phyloP scores from a whole-genome alignment of 805 yeast species.

The Ogataea ramenticola region DNA sequence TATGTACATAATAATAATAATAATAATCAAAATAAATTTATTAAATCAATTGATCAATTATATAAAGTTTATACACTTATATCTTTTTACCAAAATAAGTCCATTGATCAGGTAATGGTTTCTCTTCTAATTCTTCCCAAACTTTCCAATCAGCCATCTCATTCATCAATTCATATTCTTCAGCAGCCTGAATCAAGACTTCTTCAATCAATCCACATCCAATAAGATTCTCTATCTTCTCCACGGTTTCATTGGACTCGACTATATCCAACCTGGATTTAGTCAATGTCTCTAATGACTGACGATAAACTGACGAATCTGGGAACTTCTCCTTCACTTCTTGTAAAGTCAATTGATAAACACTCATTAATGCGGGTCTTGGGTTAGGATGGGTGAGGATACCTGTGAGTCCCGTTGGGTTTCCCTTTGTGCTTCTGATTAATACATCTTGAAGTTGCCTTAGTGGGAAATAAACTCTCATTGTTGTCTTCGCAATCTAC shows the following conservation, averaged over 20 bases:
- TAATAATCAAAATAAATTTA: too few relatives aligned
- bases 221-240: constrained; percentile 62
- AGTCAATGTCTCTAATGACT: constrained; percentile 66
- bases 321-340: constrained; percentile 60
- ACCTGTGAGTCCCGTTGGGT: constrained; percentile 80
- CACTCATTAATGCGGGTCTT: constrained; percentile 63
- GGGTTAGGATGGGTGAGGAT: constrained; percentile 77
- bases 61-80: too few relatives aligned
- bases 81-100: constrained; percentile 64
- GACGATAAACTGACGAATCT: constrained; percentile 63
- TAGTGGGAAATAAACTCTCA: constrained; percentile 28
- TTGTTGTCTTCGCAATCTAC: too few relatives aligned
- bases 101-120: constrained; percentile 81
- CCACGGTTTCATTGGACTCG: constrained; percentile 51
- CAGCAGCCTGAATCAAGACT: constrained; percentile 73
- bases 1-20: not conserved
- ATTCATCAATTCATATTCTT: constrained; percentile 62
- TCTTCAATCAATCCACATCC: constrained; percentile 86
- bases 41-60: too few relatives aligned
- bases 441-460: constrained; percentile 40
- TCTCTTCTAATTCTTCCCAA: constrained; percentile 79
- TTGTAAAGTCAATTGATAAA: constrained; percentile 63
- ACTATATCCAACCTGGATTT: constrained; percentile 62
- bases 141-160: constrained; percentile 61
- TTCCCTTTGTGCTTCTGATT: constrained; percentile 51